These are phyloP conservation scores for Dothistroma septosporum DNA, from an alignment of 2,329 filamentous ascomycete genomes.

Conservation along the genomic window DNA sequence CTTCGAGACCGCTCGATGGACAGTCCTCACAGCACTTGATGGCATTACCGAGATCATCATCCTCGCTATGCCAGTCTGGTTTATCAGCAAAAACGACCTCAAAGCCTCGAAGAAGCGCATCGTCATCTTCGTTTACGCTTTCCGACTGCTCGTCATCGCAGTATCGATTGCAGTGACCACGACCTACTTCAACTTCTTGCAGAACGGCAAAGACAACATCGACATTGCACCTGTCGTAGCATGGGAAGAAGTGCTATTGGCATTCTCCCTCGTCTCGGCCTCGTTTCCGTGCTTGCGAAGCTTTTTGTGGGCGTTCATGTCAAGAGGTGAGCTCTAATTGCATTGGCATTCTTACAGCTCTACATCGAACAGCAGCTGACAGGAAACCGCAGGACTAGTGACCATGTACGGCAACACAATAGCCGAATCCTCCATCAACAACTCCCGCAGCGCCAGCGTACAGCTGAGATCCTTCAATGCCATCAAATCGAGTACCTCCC, in stretches of 20 bases:
- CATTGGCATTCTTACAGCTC: too few species aligned
- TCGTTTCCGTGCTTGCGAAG: conserved; percentile 25
- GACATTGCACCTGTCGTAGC: conserved; percentile 20
- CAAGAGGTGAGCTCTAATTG: neutral
- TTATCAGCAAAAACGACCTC: conserved; percentile 25
- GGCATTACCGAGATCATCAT: conserved; percentile 23
- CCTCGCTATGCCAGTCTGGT: conserved; percentile 25
- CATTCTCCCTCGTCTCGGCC: conserved; percentile 26
- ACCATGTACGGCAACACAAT: conserved; percentile 26
- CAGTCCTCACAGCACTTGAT: conserved; percentile 19
- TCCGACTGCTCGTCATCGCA: conserved; percentile 19
- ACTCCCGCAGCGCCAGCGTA: conserved; percentile 13
- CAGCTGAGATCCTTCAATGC: conserved; percentile 15
- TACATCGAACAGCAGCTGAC: too few species aligned
- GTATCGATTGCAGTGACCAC: conserved; percentile 17
- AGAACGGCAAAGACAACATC: conserved; percentile 17
- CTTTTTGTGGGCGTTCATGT: conserved; percentile 20
- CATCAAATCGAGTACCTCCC: conserved; percentile 11
- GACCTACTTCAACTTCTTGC: conserved; percentile 25
- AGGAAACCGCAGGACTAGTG: conserved; percentile 10
- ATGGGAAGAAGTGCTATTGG: conserved; percentile 24
- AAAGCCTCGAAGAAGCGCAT: conserved; percentile 23
- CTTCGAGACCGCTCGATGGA: conserved; percentile 17
- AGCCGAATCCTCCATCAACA: conserved; percentile 5
- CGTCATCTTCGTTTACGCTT: conserved; percentile 22